Evolutionary conservation across 192 early-diverging fungal species (phyloP).

Genomic region (Mycoemilia scoparia): DNA sequence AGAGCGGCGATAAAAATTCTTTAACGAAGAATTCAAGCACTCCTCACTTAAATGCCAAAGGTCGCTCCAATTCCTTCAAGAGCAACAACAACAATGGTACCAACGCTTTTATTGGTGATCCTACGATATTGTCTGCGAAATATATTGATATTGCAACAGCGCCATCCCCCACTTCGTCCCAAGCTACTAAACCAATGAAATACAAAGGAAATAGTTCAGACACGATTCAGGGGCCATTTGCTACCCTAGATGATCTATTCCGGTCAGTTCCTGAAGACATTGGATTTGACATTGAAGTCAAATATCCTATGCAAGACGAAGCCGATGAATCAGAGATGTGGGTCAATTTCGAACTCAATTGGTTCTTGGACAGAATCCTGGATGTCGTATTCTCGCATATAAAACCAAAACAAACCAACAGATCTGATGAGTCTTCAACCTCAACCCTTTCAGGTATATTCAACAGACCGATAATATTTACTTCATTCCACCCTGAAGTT

Average conservation of each 20-base stretch:
- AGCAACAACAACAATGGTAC: constrained; percentile 1
- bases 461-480: constrained; percentile 75
- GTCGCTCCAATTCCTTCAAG: constrained; percentile 9
- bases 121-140: too few species aligned
- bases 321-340: constrained; percentile 56
- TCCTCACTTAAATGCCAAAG: background rate
- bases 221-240: constrained; percentile 73
- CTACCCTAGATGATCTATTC: constrained; percentile 65
- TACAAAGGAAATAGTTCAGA: constrained; percentile 59
- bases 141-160: too few species aligned
- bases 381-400: constrained; percentile 42
- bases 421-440: constrained; percentile 3
- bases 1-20: constrained; percentile 1
- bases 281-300: constrained; percentile 92
- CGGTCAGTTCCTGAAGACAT: constrained; percentile 49
- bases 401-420: constrained; percentile 1
- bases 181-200: constrained; percentile 10
- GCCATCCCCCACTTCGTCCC: background rate
- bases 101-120: constrained; percentile 4
- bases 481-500: constrained; percentile 81
- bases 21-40: constrained; percentile 5
- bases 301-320: constrained; percentile 87
- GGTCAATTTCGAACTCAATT: constrained; percentile 59
- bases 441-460: too few species aligned
- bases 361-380: constrained; percentile 72